Evolutionary conservation across 805 yeast species (phyloP).

Genomic region (Teunomyces gatunensis): DNA sequence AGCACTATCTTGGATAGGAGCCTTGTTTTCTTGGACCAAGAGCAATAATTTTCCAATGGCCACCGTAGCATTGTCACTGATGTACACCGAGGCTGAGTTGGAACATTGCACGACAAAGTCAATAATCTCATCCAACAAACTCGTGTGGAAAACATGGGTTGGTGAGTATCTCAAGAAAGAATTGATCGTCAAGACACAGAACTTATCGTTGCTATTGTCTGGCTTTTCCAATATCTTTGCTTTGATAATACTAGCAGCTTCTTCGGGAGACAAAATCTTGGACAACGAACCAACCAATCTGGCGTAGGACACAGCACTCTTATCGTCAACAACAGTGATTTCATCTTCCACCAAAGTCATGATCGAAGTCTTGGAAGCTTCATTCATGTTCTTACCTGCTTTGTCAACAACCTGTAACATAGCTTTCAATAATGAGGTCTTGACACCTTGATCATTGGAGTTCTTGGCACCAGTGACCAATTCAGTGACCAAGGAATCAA

Average conservation of each 20-base stretch:
- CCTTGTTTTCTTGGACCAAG: conserved; percentile 38
- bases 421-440: conserved; percentile 82
- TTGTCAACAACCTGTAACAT: conserved; percentile 75
- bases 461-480: conserved; percentile 71
- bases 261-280: conserved; percentile 60
- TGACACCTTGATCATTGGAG: conserved; percentile 67
- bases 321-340: conserved; percentile 50
- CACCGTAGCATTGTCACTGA: conserved; percentile 71
- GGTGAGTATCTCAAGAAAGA: conserved; percentile 80
- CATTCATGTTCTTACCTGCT: conserved; percentile 78
- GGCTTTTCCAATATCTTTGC: conserved; percentile 54
- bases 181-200: conserved; percentile 70
- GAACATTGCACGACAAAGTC: conserved; percentile 46
- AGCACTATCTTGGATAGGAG: conserved; percentile 19
- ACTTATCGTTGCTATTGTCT: conserved; percentile 42
- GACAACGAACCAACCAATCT: conserved; percentile 75
- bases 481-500: conserved; percentile 88
- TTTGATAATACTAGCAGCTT: conserved; percentile 58
- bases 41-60: conserved; percentile 82
- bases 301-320: conserved; percentile 72
- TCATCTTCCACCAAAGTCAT: conserved; percentile 74
- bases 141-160: conserved; percentile 53
- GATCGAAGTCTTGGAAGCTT: conserved; percentile 64
- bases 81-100: conserved; percentile 43
- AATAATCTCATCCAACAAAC: conserved; percentile 49